Percentiles rank a stretch among this genome's conserved stretches.
Conservation (phyloP, 768 basidiomycete genomes). For the Boletus eberwhitei region DNA sequence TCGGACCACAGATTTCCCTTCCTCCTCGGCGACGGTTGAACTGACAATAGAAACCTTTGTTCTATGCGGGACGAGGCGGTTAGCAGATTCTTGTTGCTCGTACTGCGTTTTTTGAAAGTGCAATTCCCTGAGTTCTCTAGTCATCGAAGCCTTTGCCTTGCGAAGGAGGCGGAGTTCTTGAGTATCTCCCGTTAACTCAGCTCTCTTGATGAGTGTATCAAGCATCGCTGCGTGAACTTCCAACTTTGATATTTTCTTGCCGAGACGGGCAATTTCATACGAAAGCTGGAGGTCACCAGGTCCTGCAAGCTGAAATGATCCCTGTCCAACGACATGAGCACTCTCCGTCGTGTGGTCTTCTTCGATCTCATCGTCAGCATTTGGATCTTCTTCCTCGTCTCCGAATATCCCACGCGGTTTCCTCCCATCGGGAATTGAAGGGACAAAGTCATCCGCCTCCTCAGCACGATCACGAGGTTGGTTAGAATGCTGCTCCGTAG, state of each 20-base stretch:
- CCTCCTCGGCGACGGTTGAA: slow-evolving; percentile 77
- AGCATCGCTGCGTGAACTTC: slow-evolving; percentile 82
- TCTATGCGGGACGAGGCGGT: slow-evolving; percentile 77
- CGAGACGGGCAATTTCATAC: slow-evolving; percentile 78
- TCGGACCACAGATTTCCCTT: slow-evolving; percentile 85
- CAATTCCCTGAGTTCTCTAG: slow-evolving; percentile 77
- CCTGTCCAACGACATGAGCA: slow-evolving; percentile 35
- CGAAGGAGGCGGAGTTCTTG: slow-evolving; percentile 81
- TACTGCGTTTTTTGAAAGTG: slow-evolving; percentile 91
- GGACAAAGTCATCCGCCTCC: slow-evolving; percentile 4
- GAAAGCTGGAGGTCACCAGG: slow-evolving; percentile 90
- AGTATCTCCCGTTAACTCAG: slow-evolving; percentile 88
- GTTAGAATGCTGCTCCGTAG: slow-evolving; percentile 61
- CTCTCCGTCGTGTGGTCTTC: slow-evolving; percentile 32
- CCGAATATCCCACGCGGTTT: slow-evolving; percentile 33
- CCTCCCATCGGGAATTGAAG: slow-evolving; percentile 8
- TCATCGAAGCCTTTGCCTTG: slow-evolving; percentile 79
- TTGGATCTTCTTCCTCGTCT: slow-evolving; percentile 39
- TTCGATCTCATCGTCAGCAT: slow-evolving; percentile 46
- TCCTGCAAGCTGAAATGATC: slow-evolving; percentile 70
- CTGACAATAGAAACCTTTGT: slow-evolving; percentile 85
- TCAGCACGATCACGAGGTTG: slow-evolving; percentile 14
- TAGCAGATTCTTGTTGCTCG: slow-evolving; percentile 91
- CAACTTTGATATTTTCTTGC: slow-evolving; percentile 70
- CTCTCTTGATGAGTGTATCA: slow-evolving; percentile 87